Evolutionary conservation across 2,329 filamentous ascomycete species (phyloP).

Genomic region (Fusarium drepaniforme): DNA sequence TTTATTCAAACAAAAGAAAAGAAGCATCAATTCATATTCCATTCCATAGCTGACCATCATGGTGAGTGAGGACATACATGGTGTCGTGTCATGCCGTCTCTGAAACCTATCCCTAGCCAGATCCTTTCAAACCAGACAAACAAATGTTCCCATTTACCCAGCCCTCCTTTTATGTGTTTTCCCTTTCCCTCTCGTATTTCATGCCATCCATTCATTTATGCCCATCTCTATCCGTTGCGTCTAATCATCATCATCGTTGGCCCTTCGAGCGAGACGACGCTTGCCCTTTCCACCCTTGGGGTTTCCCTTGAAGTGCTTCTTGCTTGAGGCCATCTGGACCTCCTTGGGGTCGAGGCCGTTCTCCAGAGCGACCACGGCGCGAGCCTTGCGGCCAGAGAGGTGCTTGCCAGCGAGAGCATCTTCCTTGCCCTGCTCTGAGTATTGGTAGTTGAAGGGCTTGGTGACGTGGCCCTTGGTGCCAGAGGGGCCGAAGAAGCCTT

Average conservation of each 20-base stretch:
- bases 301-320: slow-evolving; percentile 96
- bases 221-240: background rate
- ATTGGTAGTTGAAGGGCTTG: slow-evolving; percentile 91
- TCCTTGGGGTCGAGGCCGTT: slow-evolving; percentile 87
- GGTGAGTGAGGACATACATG: slow-evolving; percentile 23
- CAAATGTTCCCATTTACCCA: slow-evolving; percentile 58
- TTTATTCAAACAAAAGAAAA: slow-evolving; percentile 36
- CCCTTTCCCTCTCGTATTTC: slow-evolving; percentile 52
- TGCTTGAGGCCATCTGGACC: slow-evolving; percentile 72
- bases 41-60: slow-evolving; percentile 30
- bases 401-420: slow-evolving; percentile 66
- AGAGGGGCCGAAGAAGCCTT: slow-evolving; percentile 84
- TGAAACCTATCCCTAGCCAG: slow-evolving; percentile 27
- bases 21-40: slow-evolving; percentile 24
- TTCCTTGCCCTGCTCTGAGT: slow-evolving; percentile 79
- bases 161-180: slow-evolving; percentile 66
- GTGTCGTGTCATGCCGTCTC: slow-evolving; percentile 33
- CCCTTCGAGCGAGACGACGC: slow-evolving; percentile 40
- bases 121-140: slow-evolving; percentile 34
- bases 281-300: slow-evolving; percentile 70
- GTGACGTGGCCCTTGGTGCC: slow-evolving; percentile 74
- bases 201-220: slow-evolving; percentile 46
- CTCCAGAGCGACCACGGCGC: slow-evolving; percentile 84
- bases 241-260: slow-evolving; percentile 38
- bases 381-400: slow-evolving; percentile 85